Percentiles rank a stretch among this genome's conserved stretches.
phyloP scores from a whole-genome alignment of 1,284 basidiomycete species.

The Cryptococcus deneoformans region DNA sequence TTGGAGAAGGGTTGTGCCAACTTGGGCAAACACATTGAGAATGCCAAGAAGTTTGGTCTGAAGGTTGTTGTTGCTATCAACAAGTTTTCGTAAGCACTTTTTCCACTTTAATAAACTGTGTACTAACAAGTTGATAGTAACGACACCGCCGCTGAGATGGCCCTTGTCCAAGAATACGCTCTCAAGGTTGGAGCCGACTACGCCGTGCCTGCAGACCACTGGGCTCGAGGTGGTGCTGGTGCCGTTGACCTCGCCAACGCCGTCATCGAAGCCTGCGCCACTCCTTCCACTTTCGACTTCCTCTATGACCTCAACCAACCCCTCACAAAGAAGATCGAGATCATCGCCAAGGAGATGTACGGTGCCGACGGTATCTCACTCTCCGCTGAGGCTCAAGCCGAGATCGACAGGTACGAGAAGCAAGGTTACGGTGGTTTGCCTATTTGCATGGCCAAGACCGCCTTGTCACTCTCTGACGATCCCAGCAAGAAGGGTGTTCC shows the following conservation, averaged over 20 bases:
- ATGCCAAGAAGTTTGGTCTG: slow-evolving; percentile 92
- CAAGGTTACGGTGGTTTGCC: slow-evolving; percentile 56
- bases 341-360: slow-evolving; percentile 85
- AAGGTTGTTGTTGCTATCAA: slow-evolving; percentile 98
- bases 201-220: slow-evolving; percentile 94
- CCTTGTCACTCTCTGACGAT: slow-evolving; percentile 93
- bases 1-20: slow-evolving; percentile 93
- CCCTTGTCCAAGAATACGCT: slow-evolving; percentile 76
- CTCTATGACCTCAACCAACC: slow-evolving; percentile 81
- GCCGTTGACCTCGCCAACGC: slow-evolving; percentile 84
- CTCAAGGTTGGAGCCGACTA: slow-evolving; percentile 88
- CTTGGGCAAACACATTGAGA: slow-evolving; percentile 89
- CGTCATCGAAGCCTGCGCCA: slow-evolving; percentile 79
- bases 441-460: slow-evolving; percentile 99
- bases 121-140: slow-evolving; percentile 55
- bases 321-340: slow-evolving; percentile 82
- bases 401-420: slow-evolving; percentile 86
- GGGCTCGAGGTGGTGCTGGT: slow-evolving; percentile 89
- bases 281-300: slow-evolving; percentile 80
- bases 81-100: slow-evolving; percentile 74
- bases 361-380: slow-evolving; percentile 85
- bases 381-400: slow-evolving; percentile 75
- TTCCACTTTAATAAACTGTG: not conserved
- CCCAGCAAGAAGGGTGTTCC: slow-evolving; percentile 94
- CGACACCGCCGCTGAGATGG: slow-evolving; percentile 87